These are phyloP conservation scores for Trichosporon asahii DNA, from an alignment of 1,284 basidiomycete genomes.

Conservation along the genomic window DNA sequence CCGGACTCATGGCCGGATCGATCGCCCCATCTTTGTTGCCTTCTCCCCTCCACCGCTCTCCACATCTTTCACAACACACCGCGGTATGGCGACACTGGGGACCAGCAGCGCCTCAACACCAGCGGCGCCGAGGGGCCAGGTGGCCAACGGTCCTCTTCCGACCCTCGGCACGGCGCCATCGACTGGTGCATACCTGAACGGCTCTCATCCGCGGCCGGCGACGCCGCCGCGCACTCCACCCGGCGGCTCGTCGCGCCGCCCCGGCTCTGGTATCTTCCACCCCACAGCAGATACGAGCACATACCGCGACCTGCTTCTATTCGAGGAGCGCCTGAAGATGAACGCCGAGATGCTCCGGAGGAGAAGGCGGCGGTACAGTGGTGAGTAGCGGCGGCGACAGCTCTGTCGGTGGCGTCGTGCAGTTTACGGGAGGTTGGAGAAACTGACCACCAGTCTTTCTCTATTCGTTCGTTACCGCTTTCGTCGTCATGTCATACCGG, in stretches of 20 bases:
- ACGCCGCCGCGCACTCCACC: conserved; percentile 9
- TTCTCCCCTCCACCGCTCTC: neutral
- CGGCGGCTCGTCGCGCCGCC: neutral
- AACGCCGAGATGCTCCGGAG: conserved; percentile 77
- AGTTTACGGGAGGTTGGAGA: neutral
- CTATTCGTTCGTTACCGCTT: conserved; percentile 37
- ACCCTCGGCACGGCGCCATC: conserved; percentile 4
- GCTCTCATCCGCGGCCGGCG: neutral
- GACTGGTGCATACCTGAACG: neutral
- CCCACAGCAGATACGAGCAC: conserved; percentile 70
- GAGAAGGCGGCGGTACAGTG: conserved; percentile 79
- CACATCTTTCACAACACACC: neutral
- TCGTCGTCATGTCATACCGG: conserved; percentile 33
- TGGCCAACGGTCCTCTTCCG: neutral
- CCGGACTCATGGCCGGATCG: neutral
- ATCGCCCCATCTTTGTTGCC: conserved; percentile 7
- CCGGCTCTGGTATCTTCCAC: conserved; percentile 51
- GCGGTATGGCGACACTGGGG: neutral
- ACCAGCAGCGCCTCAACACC: conserved; percentile 1
- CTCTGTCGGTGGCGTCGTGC: neutral
- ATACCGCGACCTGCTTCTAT: conserved; percentile 83
- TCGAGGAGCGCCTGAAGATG: conserved; percentile 93
- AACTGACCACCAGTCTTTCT: conserved; percentile 40
- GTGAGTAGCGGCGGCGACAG: conserved; percentile 56
- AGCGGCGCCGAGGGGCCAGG: neutral